Percentiles rank a stretch among this genome's conserved stretches.
phyloP scores from a whole-genome alignment of 768 basidiomycete species.

The Tulasnella sp. region DNA sequence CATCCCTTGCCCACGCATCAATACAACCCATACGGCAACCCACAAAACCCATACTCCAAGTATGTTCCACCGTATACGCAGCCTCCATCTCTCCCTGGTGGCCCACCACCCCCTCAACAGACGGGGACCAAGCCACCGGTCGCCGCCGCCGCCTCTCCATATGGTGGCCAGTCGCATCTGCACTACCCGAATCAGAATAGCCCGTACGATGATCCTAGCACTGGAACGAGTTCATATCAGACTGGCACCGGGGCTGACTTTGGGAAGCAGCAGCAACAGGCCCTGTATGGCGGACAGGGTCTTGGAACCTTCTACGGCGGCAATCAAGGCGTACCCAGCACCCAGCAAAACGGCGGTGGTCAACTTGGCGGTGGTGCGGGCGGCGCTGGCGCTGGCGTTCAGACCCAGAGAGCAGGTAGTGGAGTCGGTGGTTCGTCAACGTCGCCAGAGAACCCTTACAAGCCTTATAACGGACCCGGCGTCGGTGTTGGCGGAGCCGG shows the following conservation, averaged over 20 bases:
- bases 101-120: not conserved
- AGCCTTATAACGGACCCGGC: constrained; percentile 6
- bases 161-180: not conserved
- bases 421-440: not conserved
- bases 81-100: not conserved
- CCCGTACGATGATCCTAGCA: constrained; percentile 10
- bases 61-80: constrained; percentile 1
- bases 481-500: not conserved
- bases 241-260: not conserved
- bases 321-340: not conserved
- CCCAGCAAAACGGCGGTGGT: not conserved
- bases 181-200: constrained; percentile 5
- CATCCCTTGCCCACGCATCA: not conserved
- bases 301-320: constrained; percentile 11
- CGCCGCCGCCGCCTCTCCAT: constrained; percentile 1
- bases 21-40: constrained; percentile 11
- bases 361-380: constrained; percentile 1
- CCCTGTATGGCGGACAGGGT: constrained; percentile 4
- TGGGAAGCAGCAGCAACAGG: constrained; percentile 7
- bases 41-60: not conserved
- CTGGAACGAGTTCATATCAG: constrained; percentile 1
- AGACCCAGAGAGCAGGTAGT: not conserved
- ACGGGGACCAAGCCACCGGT: constrained; percentile 1
- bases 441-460: constrained; percentile 14
- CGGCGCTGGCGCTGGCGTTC: not conserved